These are phyloP conservation scores for Trichoderma koningii DNA, from an alignment of 2,329 filamentous ascomycete species.

Conservation along the genomic window DNA sequence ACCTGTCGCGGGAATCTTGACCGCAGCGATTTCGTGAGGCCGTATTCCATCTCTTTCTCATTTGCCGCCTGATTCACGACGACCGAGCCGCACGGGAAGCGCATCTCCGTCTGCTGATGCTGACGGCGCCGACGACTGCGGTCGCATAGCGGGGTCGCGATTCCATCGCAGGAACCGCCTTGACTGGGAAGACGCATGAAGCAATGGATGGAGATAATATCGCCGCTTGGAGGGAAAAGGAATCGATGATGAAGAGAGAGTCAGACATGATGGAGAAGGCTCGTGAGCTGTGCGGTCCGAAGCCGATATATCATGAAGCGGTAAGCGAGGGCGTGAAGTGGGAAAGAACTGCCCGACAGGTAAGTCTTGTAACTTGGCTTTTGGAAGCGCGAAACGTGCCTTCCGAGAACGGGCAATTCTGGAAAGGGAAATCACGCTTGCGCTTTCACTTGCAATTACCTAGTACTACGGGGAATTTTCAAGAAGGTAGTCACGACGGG, in stretches of 20 bases:
- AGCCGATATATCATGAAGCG: not conserved
- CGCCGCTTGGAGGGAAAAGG: not conserved
- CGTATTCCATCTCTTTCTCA: not conserved
- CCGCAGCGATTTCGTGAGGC: not conserved
- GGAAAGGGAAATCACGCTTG: not conserved
- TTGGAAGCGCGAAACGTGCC: not conserved
- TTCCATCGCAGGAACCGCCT: constrained; percentile 14
- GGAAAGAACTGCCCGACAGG: not conserved
- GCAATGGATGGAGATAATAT: not conserved
- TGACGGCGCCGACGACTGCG: constrained; percentile 24
- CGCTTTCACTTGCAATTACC: not conserved
- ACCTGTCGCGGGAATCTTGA: not conserved
- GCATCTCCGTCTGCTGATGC: constrained; percentile 24
- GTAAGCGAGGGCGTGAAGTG: not conserved
- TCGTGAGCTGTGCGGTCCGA: not conserved
- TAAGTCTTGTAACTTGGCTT: not conserved
- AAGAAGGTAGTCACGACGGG: not conserved
- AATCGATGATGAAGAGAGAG: not conserved
- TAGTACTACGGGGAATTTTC: not conserved
- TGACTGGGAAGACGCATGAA: constrained; percentile 14
- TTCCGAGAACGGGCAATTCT: not conserved
- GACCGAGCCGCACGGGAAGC: constrained; percentile 5
- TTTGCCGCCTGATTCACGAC: constrained; percentile 9
- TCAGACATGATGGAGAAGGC: not conserved
- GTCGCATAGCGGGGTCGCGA: constrained; percentile 24